Percentiles rank a stretch among this genome's conserved stretches.
Conservation (phyloP, 1,284 basidiomycete species). For the Cryptococcus sp. region DNA sequence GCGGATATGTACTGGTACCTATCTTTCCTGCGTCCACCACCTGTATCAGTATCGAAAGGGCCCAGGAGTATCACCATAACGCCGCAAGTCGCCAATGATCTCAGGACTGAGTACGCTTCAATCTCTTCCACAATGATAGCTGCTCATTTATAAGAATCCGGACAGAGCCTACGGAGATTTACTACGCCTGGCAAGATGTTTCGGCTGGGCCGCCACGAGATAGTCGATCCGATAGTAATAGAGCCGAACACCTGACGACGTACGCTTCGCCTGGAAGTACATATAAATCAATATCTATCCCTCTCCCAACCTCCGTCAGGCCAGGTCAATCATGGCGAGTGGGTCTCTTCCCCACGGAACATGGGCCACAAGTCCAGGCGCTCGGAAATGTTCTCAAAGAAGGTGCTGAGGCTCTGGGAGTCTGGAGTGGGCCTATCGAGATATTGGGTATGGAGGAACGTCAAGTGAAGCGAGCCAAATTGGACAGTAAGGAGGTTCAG, state of each 20-base stretch:
- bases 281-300: slow-evolving; percentile 67
- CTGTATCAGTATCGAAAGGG: slow-evolving; percentile 22
- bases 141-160: slow-evolving; percentile 23
- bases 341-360: slow-evolving; percentile 51
- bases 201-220: too few relatives aligned
- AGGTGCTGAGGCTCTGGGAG: slow-evolving; percentile 17
- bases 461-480: slow-evolving; percentile 8
- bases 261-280: slow-evolving; percentile 59
- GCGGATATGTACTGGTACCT: slow-evolving; percentile 47
- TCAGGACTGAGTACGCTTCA: slow-evolving; percentile 45
- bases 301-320: slow-evolving; percentile 54
- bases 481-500: slow-evolving; percentile 1
- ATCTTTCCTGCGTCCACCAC: slow-evolving; percentile 47
- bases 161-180: slow-evolving; percentile 35
- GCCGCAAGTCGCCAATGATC: slow-evolving; percentile 49
- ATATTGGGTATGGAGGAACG: slow-evolving; percentile 12
- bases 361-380: not conserved
- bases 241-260: slow-evolving; percentile 60
- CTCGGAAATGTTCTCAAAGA: not conserved
- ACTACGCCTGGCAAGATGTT: slow-evolving; percentile 37
- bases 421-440: slow-evolving; percentile 43
- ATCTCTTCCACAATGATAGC: not conserved
- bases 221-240: too few relatives aligned
- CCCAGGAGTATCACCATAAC: slow-evolving; percentile 36
- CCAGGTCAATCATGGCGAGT: slow-evolving; percentile 63